Percentiles rank a stretch among this genome's conserved stretches.
Conservation (phyloP, 352 stramenopile species). For the Phytophthora podocarpi region DNA sequence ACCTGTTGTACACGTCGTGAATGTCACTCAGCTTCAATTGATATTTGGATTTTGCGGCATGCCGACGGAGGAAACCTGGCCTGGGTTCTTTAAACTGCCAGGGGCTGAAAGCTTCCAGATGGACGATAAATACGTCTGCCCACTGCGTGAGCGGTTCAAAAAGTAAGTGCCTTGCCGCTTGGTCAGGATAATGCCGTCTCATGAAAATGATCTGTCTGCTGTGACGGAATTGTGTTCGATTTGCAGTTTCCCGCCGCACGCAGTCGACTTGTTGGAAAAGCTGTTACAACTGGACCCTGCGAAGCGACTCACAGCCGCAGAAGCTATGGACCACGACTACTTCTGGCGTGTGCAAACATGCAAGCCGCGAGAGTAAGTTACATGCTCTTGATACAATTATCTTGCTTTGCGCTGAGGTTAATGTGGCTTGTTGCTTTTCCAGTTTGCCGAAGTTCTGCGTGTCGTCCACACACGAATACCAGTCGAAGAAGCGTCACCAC, state of each 20-base stretch:
- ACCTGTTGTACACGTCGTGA: neutral
- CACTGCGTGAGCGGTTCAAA: constrained; percentile 78
- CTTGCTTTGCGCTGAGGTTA: neutral
- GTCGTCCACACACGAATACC: constrained; percentile 84
- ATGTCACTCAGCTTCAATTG: constrained; percentile 60
- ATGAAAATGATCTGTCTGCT: neutral
- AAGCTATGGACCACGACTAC: constrained; percentile 97
- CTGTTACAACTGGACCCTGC: constrained; percentile 95
- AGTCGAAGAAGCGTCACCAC: constrained; percentile 86
- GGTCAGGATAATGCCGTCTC: neutral
- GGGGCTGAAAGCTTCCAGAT: constrained; percentile 70
- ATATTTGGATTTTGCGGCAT: constrained; percentile 81
- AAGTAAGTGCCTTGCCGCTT: constrained; percentile 49
- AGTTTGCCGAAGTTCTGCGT: constrained; percentile 88
- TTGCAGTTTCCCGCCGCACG: constrained; percentile 72
- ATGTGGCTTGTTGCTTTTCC: constrained; percentile 8
- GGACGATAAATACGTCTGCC: constrained; percentile 81
- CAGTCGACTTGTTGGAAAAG: constrained; percentile 92
- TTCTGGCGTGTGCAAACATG: constrained; percentile 92
- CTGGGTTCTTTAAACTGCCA: constrained; percentile 76
- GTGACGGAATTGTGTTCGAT: neutral
- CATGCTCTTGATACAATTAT: neutral
- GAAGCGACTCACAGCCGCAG: constrained; percentile 93
- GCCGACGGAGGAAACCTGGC: constrained; percentile 83
- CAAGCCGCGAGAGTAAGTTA: constrained; percentile 80